A percentile compares a stretch with the other conserved stretches of the same genome.
phyloP scores from a whole-genome alignment of 2,329 filamentous ascomycete genomes.

The Pseudocercospora macadamiae region DNA sequence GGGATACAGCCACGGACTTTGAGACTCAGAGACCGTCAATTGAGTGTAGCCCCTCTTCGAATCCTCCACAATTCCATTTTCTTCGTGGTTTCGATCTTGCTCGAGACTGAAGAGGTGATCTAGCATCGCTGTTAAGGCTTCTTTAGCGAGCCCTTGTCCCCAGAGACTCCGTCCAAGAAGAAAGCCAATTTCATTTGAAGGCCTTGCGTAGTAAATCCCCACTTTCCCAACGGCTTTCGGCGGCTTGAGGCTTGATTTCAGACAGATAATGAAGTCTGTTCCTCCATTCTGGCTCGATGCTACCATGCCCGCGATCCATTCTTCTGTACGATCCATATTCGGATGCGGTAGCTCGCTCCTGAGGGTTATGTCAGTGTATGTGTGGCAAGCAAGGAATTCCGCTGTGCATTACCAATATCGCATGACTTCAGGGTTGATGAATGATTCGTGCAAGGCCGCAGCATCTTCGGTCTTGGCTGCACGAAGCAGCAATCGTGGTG shows the following conservation, averaged over 20 bases:
- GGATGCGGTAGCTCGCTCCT: conserved; percentile 8
- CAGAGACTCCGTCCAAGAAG: background rate
- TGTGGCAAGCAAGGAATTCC: background rate
- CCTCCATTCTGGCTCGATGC: background rate
- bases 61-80: no score
- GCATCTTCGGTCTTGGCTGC: background rate
- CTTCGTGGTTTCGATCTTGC: no score
- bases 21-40: background rate
- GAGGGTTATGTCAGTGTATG: background rate
- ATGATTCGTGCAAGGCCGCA: background rate
- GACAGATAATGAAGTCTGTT: conserved; percentile 7
- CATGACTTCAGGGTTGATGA: conserved; percentile 2
- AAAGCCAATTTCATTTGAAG: conserved; percentile 8
- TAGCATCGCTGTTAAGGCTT: background rate
- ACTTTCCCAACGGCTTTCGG: background rate
- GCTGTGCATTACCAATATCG: background rate
- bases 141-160: background rate
- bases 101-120: background rate
- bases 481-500: background rate
- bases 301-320: conserved; percentile 3
- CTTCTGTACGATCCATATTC: background rate
- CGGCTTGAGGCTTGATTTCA: background rate
- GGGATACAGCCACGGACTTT: no score
- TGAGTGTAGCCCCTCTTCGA: background rate
- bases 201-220: conserved; percentile 4